Conservation (phyloP, 352 stramenopile species). For the Phytophthora aleatoria region DNA sequence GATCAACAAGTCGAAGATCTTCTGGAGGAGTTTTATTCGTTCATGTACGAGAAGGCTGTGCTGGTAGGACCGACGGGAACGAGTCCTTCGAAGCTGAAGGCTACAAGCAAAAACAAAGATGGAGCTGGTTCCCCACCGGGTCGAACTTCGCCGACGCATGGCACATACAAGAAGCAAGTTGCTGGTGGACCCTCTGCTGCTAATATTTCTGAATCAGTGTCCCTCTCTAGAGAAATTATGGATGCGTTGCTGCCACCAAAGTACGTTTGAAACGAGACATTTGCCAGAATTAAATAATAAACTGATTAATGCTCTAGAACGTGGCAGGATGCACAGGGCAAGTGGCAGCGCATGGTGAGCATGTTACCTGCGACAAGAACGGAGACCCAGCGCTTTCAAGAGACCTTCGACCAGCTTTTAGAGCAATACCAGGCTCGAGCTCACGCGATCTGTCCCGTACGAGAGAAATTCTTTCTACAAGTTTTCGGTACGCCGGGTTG, state of each 20-base stretch:
- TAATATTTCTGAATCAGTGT: constrained; percentile 15
- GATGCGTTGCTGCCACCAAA: constrained; percentile 74
- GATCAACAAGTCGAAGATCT: constrained; percentile 37
- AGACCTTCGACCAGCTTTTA: constrained; percentile 49
- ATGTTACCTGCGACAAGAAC: constrained; percentile 43
- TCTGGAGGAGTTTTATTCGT: constrained; percentile 61
- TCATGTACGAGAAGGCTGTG: constrained; percentile 64
- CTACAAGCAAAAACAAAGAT: constrained; percentile 19
- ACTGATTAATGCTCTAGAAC: constrained; percentile 36
- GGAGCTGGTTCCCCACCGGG: constrained; percentile 16
- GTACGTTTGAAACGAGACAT: constrained; percentile 30
- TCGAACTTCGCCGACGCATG: constrained; percentile 28
- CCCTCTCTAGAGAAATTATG: constrained; percentile 58
- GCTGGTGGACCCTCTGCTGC: constrained; percentile 7
- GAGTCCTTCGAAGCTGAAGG: constrained; percentile 36
- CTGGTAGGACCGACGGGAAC: constrained; percentile 38
- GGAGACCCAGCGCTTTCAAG: constrained; percentile 56
- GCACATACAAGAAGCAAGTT: constrained; percentile 14
- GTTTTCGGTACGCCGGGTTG: constrained; percentile 47
- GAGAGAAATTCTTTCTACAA: constrained; percentile 79
- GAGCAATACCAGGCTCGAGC: constrained; percentile 57
- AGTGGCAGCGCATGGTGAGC: constrained; percentile 77
- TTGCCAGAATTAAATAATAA: too few species aligned
- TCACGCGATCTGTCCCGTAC: constrained; percentile 67
- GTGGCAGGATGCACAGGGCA: constrained; percentile 57